Evolutionary conservation across 2,329 filamentous ascomycete genomes (phyloP).

Genomic region (Nemania bipapillata): DNA sequence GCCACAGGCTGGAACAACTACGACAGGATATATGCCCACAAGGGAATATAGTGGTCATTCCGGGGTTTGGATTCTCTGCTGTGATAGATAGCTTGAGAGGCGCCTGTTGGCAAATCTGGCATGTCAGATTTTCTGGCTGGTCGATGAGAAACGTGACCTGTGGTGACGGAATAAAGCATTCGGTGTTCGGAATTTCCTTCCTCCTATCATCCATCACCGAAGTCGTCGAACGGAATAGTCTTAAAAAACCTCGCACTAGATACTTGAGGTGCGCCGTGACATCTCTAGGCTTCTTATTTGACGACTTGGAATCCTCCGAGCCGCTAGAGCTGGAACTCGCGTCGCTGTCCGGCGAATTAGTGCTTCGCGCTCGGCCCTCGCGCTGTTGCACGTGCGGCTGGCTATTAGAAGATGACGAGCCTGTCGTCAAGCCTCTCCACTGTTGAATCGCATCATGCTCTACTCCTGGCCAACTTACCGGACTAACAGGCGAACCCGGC

Average conservation of each 20-base stretch:
- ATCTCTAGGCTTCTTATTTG: conserved; percentile 15
- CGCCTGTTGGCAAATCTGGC: conserved; percentile 44
- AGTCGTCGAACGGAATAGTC: neutral
- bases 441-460: neutral
- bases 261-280: conserved; percentile 34
- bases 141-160: conserved; percentile 48
- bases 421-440: conserved; percentile 14
- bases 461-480: neutral
- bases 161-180: conserved; percentile 45
- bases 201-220: neutral
- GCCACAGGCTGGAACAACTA: conserved; percentile 49
- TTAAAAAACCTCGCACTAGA: conserved; percentile 33
- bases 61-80: neutral
- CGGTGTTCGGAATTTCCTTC: conserved; percentile 5
- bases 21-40: conserved; percentile 53
- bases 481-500: neutral
- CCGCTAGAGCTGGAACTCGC: neutral
- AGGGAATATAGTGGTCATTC: conserved; percentile 49
- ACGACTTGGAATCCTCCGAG: neutral
- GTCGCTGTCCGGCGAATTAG: conserved; percentile 8
- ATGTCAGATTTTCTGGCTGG: conserved; percentile 39
- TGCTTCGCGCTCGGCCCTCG: neutral
- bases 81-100: conserved; percentile 33
- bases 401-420: neutral
- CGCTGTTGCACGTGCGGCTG: neutral